These are phyloP conservation scores for Boletus reticuloceps DNA, from an alignment of 768 basidiomycete genomes.

Conservation along the genomic window DNA sequence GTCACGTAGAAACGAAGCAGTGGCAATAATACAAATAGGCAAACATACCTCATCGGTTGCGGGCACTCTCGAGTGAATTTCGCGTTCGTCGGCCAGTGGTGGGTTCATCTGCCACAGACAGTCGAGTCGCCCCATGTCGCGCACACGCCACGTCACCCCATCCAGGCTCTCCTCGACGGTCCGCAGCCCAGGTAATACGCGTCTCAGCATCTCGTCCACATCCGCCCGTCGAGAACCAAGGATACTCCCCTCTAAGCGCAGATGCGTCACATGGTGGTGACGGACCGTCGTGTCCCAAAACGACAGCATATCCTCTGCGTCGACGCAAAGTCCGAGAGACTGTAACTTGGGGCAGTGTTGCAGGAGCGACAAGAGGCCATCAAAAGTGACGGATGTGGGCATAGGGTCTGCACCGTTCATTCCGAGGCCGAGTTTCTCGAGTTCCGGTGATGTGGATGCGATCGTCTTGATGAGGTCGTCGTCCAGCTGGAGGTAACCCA, in stretches of 20 bases:
- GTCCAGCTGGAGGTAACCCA: conserved; percentile 15
- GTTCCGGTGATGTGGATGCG: conserved; percentile 12
- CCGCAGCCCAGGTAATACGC: conserved; percentile 20
- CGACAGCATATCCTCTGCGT: conserved; percentile 14
- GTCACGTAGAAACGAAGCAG: too few relatives aligned
- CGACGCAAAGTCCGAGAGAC: conserved; percentile 6
- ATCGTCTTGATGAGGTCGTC: conserved; percentile 19
- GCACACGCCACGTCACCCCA: conserved; percentile 13
- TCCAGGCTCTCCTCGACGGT: conserved; percentile 23
- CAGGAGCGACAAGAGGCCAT: conserved; percentile 20
- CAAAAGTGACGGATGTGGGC: conserved; percentile 12
- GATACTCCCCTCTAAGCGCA: conserved; percentile 16
- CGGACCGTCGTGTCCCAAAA: conserved; percentile 12
- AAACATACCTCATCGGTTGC: not conserved
- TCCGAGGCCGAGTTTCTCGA: conserved; percentile 16
- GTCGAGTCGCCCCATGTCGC: conserved; percentile 2
- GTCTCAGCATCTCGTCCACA: conserved; percentile 18
- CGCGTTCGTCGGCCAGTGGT: conserved; percentile 14
- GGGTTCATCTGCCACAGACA: not conserved
- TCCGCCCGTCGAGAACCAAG: conserved; percentile 12
- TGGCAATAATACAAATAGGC: not conserved
- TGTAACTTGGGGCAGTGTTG: conserved; percentile 17
- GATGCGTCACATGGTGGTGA: conserved; percentile 9
- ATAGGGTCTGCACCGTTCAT: not conserved
- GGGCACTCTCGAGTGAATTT: conserved; percentile 6